phyloP scores from a whole-genome alignment of 2,329 filamentous ascomycete genomes.

The Arthrinium phaeospermum region DNA sequence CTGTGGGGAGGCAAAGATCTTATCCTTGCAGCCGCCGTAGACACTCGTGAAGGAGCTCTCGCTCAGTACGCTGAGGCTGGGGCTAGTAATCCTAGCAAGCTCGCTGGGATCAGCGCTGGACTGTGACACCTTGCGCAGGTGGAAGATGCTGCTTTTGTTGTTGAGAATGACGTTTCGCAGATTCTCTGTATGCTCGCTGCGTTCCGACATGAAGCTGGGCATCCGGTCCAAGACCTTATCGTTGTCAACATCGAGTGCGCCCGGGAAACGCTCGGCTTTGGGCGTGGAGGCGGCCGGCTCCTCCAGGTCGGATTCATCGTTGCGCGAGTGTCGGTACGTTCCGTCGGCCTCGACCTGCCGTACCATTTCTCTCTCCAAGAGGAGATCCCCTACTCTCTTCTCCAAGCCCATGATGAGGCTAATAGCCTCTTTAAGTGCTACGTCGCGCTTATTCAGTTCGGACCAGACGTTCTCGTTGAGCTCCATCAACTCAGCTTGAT shows the following conservation, averaged over 20 bases:
- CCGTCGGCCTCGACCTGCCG: constrained; percentile 53
- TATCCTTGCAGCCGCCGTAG: constrained; percentile 55
- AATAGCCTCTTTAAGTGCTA: constrained; percentile 73
- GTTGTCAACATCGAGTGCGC: constrained; percentile 26
- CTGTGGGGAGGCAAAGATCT: constrained; percentile 28
- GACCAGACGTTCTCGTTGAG: constrained; percentile 63
- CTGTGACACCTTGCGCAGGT: constrained; percentile 54
- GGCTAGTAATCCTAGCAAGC: constrained; percentile 55
- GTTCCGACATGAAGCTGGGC: constrained; percentile 69
- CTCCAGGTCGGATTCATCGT: constrained; percentile 27
- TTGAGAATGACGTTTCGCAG: constrained; percentile 65
- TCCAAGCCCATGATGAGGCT: constrained; percentile 72
- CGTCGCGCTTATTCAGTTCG: constrained; percentile 72
- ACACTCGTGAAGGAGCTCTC: constrained; percentile 72
- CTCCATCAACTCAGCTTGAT: constrained; percentile 59
- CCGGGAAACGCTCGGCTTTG: background rate
- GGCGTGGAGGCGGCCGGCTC: background rate
- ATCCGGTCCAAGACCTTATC: constrained; percentile 57
- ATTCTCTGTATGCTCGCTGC: constrained; percentile 64
- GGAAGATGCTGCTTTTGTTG: constrained; percentile 53
- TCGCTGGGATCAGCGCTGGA: constrained; percentile 44
- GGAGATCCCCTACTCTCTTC: constrained; percentile 59
- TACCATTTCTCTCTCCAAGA: constrained; percentile 60
- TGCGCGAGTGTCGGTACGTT: constrained; percentile 39
- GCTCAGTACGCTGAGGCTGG: constrained; percentile 67